Conservation (phyloP, 345 rosid species). For the Syzygium aromaticum region DNA sequence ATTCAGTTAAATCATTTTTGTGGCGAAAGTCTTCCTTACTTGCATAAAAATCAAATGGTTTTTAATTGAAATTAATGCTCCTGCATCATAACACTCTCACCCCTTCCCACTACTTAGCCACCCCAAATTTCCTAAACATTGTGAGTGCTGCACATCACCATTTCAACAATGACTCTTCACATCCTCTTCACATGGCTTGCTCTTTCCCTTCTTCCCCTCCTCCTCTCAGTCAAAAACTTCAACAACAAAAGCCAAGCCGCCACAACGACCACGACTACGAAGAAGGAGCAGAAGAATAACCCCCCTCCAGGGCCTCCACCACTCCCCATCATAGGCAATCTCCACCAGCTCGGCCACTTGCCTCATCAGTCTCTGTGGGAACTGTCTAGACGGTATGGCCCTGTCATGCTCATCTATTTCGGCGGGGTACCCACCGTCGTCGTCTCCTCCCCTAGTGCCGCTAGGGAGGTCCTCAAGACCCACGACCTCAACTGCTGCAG, state of each 20-base stretch:
- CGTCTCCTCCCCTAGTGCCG: slow-evolving; percentile 17
- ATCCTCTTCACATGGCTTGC: neutral
- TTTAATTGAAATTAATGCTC: no score
- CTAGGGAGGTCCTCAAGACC: slow-evolving; percentile 7
- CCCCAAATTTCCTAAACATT: neutral
- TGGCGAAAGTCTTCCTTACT: no score
- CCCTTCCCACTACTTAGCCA: neutral
- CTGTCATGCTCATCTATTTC: slow-evolving; percentile 18
- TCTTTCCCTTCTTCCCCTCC: neutral
- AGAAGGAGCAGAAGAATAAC: neutral
- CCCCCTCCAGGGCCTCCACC: neutral
- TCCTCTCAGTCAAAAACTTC: neutral
- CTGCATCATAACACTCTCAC: no score
- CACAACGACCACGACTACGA: no score
- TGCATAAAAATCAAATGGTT: no score
- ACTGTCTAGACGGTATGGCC: slow-evolving; percentile 14
- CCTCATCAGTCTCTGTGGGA: slow-evolving; percentile 11
- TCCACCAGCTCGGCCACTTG: slow-evolving; percentile 1
- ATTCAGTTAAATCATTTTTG: no score
- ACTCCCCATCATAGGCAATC: neutral
- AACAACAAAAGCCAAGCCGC: neutral
- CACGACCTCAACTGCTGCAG: slow-evolving; percentile 15
- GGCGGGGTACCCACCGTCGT: slow-evolving; percentile 9
- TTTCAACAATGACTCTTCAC: neutral
- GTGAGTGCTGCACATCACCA: neutral